Evolutionary conservation across 2,329 filamentous ascomycete genomes (phyloP), one percentile per base, ranked within the genome.

Genomic region (Amesomyces nigricolor): DNA sequence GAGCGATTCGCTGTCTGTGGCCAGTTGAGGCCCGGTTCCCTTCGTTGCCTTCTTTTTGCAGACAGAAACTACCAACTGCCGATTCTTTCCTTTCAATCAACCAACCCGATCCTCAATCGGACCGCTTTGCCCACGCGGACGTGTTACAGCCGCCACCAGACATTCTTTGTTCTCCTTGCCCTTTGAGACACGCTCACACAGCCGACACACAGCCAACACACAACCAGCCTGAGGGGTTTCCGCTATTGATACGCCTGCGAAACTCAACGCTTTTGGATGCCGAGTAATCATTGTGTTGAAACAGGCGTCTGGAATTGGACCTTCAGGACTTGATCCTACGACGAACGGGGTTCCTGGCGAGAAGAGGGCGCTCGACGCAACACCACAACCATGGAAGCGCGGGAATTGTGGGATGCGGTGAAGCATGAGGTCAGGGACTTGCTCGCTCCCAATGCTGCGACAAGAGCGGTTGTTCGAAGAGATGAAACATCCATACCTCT

Each of bases 161-260:
- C 56, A 40, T 57, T 57, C 58, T 45, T 57, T 58, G 50, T 55
- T 48, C 50, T 51, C 29, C 17, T 47, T 38, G n/a, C 17, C 17
- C 5, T 26, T 16, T 42, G 32, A 7, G 16, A 22, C 26, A 38
- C 48, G 43, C 26, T 37, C 45, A 16, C 26, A 44, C 22, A 13
- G 22, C 47, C 19, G 30, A 42, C 10, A 5, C 10, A 5, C 5
- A 4, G 11, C 1, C 14, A 3, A 19, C 45, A 16, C 26, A 40
- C 22, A 13, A n/a, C 47, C 19, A 35, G 7, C 32, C 32, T 10
- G 9, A 35, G 32, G 32, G 8, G 11, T 22, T 19, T 13, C 1
- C 19, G n/a, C 17, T 3, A 1, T n/a, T n/a, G 39, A 16, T 8
- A 22, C 29, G 44, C 45, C 11, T 14, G 32, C 26, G 38, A 29